phyloP scores from a whole-genome alignment of 768 basidiomycete species.

The Phylloporus sp. region DNA sequence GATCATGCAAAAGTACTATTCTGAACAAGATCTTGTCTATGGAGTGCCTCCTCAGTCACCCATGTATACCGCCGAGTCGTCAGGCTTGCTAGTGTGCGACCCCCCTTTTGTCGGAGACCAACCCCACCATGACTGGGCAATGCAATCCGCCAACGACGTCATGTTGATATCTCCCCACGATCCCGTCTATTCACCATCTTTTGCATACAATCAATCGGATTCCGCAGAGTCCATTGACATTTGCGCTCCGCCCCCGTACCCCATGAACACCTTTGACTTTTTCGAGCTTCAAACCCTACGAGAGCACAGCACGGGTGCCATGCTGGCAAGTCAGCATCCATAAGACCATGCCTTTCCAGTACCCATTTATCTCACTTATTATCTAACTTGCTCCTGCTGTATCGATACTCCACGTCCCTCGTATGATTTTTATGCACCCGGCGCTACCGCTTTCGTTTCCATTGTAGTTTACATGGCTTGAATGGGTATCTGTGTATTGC shows the following conservation, averaged over 20 bases:
- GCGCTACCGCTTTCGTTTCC: slow-evolving; percentile 11
- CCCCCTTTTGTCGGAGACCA: slow-evolving; percentile 15
- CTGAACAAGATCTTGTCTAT: slow-evolving; percentile 15
- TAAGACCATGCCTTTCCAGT: slow-evolving; percentile 8
- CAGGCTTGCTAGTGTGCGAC: slow-evolving; percentile 7
- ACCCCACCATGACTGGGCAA: slow-evolving; percentile 11
- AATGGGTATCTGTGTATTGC: slow-evolving; percentile 17
- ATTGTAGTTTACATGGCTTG: slow-evolving; percentile 11
- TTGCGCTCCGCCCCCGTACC: slow-evolving; percentile 11
- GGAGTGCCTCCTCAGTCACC: slow-evolving; percentile 11
- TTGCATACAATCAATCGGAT: slow-evolving; percentile 18
- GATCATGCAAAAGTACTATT: slow-evolving; percentile 20
- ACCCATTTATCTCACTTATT: slow-evolving; percentile 17
- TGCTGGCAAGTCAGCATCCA: slow-evolving; percentile 19
- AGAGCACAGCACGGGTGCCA: slow-evolving; percentile 21
- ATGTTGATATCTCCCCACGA: slow-evolving; percentile 17
- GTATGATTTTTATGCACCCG: slow-evolving; percentile 9
- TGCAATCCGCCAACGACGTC: slow-evolving; percentile 7
- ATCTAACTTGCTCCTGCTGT: slow-evolving; percentile 24
- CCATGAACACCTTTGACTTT: slow-evolving; percentile 25
- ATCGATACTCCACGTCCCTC: slow-evolving; percentile 21
- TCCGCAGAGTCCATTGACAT: slow-evolving; percentile 18
- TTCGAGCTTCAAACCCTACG: slow-evolving; percentile 32
- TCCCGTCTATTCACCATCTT: slow-evolving; percentile 12
- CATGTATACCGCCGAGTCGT: slow-evolving; percentile 18